Evolutionary conservation across 2,329 filamentous ascomycete species (phyloP).

Genomic region (Trichocomaceae sp.): DNA sequence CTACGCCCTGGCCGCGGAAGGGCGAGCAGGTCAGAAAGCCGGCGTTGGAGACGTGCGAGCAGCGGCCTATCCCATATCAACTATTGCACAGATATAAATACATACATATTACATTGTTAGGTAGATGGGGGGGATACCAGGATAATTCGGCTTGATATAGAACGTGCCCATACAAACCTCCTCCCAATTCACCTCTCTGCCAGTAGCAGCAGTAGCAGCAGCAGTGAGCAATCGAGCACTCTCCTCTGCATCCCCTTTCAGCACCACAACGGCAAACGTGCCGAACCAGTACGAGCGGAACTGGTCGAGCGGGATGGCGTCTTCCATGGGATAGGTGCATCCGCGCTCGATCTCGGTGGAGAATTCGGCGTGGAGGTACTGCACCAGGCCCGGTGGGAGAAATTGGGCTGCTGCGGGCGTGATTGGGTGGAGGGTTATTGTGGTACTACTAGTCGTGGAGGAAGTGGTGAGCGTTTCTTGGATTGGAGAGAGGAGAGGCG

Average conservation of each 20-base stretch:
- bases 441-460: not conserved
- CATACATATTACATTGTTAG: too few relatives aligned
- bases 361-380: conserved; percentile 29
- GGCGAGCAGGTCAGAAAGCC: conserved; percentile 31
- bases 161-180: conserved; percentile 34
- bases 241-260: conserved; percentile 18
- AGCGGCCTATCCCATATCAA: conserved; percentile 24
- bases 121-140: too few relatives aligned
- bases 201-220: not conserved
- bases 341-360: conserved; percentile 30
- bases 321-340: conserved; percentile 35
- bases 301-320: conserved; percentile 23
- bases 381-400: conserved; percentile 22
- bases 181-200: conserved; percentile 25
- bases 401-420: conserved; percentile 18
- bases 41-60: conserved; percentile 35
- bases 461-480: conserved; percentile 19
- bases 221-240: too few relatives aligned
- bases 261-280: conserved; percentile 30
- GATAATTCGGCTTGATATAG: conserved; percentile 39
- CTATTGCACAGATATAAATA: not conserved
- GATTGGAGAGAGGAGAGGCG: conserved; percentile 20
- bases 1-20: conserved; percentile 29
- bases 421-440: conserved; percentile 20
- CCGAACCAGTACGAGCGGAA: conserved; percentile 36